Evolutionary conservation across 2,329 filamentous ascomycete genomes (phyloP), one percentile per base, ranked within the genome.

Genomic region (Aspergillus sergii): DNA sequence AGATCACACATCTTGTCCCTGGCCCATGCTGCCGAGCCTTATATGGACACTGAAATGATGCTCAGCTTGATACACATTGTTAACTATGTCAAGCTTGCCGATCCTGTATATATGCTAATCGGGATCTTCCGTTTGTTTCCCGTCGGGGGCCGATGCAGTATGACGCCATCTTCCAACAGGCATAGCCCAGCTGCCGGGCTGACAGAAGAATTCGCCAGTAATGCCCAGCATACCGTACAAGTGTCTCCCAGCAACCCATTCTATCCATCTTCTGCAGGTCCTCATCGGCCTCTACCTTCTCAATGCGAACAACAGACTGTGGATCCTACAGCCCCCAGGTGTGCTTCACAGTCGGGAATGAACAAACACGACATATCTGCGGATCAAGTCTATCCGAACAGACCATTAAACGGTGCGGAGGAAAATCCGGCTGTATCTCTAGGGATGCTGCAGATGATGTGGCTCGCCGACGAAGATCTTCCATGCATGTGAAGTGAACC

Each of bases 371-470:
- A 46, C 9, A 23, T 1, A 8, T 6, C n/a, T 12, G 14, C 0
- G 3, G n/a, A 16, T 3, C n/a, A 11, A 9, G n/a, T 21, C 12
- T 23, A 46, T 2, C n/a, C 43, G 2, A 46, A 1, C 9, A 46
- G 10, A 23, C 7, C 10, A 21, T 46, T 46, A 10, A 0, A 4
- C 5, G 23, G n/a, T n/a, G 28, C 28, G 30, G 30, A 6, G 2
- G 30, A 36, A 8, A 21, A 6, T 14, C 21, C n/a, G 9, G 21
- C 3, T 5, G 5, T n/a, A 36, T 16, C 51, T 21, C 3, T 36
- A n/a, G 9, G n/a, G 21, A 54, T 54, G 30, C 19, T 54, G n/a
- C 19, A 54, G 51, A 54, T 54, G 51, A 54, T 54, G 50, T 54
- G 50, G 50, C 50, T 54, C 14, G 8, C 19, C 10, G 30, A 30